Evolutionary conservation across 2,329 filamentous ascomycete species (phyloP).

Genomic region (Botrytis squamosa): DNA sequence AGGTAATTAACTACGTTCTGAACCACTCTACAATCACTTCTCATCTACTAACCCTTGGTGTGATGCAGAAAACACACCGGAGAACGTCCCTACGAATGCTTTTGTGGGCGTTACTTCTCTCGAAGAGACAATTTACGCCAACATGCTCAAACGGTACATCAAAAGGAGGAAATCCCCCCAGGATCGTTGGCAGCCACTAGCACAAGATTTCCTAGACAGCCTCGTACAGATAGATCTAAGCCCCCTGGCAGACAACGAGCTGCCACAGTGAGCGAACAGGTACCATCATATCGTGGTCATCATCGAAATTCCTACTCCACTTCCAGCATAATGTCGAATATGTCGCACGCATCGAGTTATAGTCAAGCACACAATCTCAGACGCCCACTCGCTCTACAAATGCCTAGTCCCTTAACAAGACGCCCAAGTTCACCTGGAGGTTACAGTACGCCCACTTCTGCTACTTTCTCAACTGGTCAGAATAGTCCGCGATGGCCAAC

Average conservation of each 20-base stretch:
- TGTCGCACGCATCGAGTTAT: slow-evolving; percentile 62
- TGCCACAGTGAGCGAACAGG: slow-evolving; percentile 72
- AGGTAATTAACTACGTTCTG: slow-evolving; percentile 53
- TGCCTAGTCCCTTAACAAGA: slow-evolving; percentile 64
- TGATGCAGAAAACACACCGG: slow-evolving; percentile 84
- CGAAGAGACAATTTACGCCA: slow-evolving; percentile 92
- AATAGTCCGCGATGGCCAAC: slow-evolving; percentile 71
- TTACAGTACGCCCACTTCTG: slow-evolving; percentile 79
- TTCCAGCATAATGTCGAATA: slow-evolving; percentile 78
- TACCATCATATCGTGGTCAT: slow-evolving; percentile 72
- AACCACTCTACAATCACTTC: slow-evolving; percentile 28
- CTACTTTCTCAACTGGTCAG: slow-evolving; percentile 74
- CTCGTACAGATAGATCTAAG: slow-evolving; percentile 80
- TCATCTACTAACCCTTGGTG: neutral
- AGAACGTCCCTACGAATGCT: slow-evolving; percentile 93
- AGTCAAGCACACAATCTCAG: slow-evolving; percentile 58
- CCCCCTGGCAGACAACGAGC: slow-evolving; percentile 73
- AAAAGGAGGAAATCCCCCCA: slow-evolving; percentile 93
- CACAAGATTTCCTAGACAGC: slow-evolving; percentile 87
- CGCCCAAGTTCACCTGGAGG: slow-evolving; percentile 68
- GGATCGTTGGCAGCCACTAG: slow-evolving; percentile 92
- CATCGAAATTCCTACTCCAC: slow-evolving; percentile 78
- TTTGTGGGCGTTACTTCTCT: slow-evolving; percentile 90
- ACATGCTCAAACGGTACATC: slow-evolving; percentile 95
- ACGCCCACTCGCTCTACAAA: slow-evolving; percentile 70